Percentiles rank a stretch among this genome's conserved stretches.
Conservation (phyloP, 2,329 filamentous ascomycete species). For the Sphaerulina musiva region DNA sequence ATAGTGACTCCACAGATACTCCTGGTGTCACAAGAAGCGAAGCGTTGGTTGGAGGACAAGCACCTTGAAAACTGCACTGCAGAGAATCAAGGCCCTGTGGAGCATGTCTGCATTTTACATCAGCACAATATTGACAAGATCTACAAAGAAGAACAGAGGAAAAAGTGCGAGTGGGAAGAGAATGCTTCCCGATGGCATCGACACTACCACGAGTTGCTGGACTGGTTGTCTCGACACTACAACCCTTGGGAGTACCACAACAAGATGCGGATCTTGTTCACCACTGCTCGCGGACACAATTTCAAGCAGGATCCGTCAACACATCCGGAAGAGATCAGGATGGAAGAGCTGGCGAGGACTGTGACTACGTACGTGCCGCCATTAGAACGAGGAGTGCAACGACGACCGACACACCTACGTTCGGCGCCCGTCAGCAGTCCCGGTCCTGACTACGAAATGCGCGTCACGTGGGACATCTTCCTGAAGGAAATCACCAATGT, state of each 20-base stretch:
- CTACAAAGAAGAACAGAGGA: too few relatives aligned
- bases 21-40: background rate
- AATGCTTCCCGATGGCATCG: background rate
- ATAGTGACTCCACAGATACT: conserved; percentile 1
- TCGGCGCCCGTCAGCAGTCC: background rate
- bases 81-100: background rate
- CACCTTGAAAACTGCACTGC: background rate
- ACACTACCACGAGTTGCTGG: too few relatives aligned
- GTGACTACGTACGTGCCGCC: background rate
- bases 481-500: background rate
- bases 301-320: background rate
- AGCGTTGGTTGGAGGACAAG: background rate
- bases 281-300: background rate
- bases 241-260: conserved; percentile 2
- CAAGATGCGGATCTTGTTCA: background rate
- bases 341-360: background rate
- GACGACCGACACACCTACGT: background rate
- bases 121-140: background rate
- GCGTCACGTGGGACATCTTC: background rate
- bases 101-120: conserved; percentile 2
- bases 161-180: background rate
- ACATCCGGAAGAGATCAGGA: background rate
- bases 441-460: background rate
- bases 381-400: background rate
- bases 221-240: background rate